Conservation (phyloP, 306 rosid genomes). For the Medicago truncatula region MtrunA17r5.0-ANR NC_053043.1:35797001-35797500, state of each 20-base stretch:
- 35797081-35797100: neutral
- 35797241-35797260: constrained; percentile 12
- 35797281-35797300: constrained; percentile 27
- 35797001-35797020: neutral
- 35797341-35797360: constrained; percentile 1
- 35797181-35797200: neutral
- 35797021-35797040: neutral
- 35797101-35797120: neutral
- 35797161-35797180: too few relatives aligned
- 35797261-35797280: constrained; percentile 32
- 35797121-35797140: neutral
- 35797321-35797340: constrained; percentile 5
- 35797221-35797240: constrained; percentile 3
- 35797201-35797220: neutral
- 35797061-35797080: neutral
- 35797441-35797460: constrained; percentile 45
- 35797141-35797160: neutral
- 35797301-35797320: neutral
- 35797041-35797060: neutral
- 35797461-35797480: constrained; percentile 21
- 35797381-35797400: constrained; percentile 37
- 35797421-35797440: constrained; percentile 3
- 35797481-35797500: constrained; percentile 32
- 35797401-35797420: constrained; percentile 4
- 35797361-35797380: constrained; percentile 34